Evolutionary conservation across 495 filamentous ascomycete genomes (phyloP), one percentile per base, ranked within the genome.

Genomic region (Parathielavia appendiculata): DNA sequence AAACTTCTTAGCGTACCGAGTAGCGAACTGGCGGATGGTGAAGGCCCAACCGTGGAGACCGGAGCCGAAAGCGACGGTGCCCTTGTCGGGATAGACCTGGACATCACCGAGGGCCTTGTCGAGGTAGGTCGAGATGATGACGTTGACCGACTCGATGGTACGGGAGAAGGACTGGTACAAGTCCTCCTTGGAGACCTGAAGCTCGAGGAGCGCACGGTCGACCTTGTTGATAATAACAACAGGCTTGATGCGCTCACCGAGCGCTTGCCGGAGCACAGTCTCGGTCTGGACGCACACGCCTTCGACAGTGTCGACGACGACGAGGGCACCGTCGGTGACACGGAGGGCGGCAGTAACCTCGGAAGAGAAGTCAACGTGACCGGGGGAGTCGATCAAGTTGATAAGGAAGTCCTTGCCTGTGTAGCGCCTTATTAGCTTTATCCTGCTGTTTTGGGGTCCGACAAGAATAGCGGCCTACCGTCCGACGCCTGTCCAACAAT

Each of bases 161-260:
- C 93, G 88, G 45, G 90, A 89, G 85, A 99, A 99, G 67, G 93
- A 95, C 82, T 97, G 95, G 86, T 96, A 99, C 59, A 99, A 81
- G 71, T 99, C 95, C 80, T 99, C 93, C 86, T 97, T 96, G 74
- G 85, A 85, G 70, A 96, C 84, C 79, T 99, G 93, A 60, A 99
- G 85, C 80, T 99, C 93, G 71, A 97, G 89, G 71, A 99, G 87
- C 72, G 93, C 90, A 82, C 93, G 93, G 75, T 99, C 93, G 73
- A 99, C 93, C 85, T 99, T 99, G 89, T 99, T 99, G 83, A 99
- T 95, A 77, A 95, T 88, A 71, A 92, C 83, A 71, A 99, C 95
- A 66, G 93, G 93, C 86, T 97, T 99, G 81, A 99, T 99, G 82
- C 93, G 95, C 86, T 99, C 93, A 81, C 89, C 89, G 70, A 99